These are phyloP conservation scores for Mycena chlorophos DNA, from an alignment of 768 basidiomycete species.

Conservation along the genomic window DNA sequence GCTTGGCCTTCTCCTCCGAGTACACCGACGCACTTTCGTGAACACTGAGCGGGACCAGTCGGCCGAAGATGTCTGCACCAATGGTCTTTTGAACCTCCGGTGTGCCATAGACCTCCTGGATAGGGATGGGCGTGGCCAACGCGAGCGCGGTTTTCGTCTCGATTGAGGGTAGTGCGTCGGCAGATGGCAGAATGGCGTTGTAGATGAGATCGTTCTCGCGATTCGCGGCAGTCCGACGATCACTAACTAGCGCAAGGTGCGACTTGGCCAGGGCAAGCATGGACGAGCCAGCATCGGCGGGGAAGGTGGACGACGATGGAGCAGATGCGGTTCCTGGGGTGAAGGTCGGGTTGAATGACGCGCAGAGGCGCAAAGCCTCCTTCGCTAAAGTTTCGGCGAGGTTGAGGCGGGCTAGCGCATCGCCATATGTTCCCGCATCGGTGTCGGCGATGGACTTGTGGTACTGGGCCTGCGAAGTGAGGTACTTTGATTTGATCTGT, in stretches of 20 bases:
- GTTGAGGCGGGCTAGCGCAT: constrained; percentile 76
- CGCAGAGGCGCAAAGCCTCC: constrained; percentile 61
- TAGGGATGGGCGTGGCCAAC: constrained; percentile 83
- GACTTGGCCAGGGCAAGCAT: constrained; percentile 83
- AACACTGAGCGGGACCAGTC: constrained; percentile 87
- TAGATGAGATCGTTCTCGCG: constrained; percentile 98
- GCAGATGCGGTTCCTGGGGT: constrained; percentile 39
- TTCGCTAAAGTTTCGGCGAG: constrained; percentile 79
- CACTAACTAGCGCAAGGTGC: constrained; percentile 74
- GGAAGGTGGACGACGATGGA: constrained; percentile 75
- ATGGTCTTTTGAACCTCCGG: constrained; percentile 94
- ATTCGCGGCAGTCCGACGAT: constrained; percentile 71
- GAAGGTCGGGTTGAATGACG: constrained; percentile 19
- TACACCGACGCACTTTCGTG: constrained; percentile 96
- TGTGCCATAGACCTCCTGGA: constrained; percentile 90
- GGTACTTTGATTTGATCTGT: constrained; percentile 91
- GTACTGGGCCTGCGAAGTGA: constrained; percentile 83
- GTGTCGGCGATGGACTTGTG: constrained; percentile 80
- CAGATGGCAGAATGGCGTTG: constrained; percentile 81
- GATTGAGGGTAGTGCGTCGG: constrained; percentile 75
- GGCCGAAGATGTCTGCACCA: constrained; percentile 85
- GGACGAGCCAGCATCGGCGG: constrained; percentile 79
- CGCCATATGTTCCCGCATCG: constrained; percentile 78
- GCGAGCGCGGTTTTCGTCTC: constrained; percentile 61
- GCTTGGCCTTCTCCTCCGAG: constrained; percentile 97